Percentiles rank a stretch among this genome's conserved stretches.
phyloP scores from a whole-genome alignment of 345 rosid genomes.

The Citrus reticulata region DNA sequence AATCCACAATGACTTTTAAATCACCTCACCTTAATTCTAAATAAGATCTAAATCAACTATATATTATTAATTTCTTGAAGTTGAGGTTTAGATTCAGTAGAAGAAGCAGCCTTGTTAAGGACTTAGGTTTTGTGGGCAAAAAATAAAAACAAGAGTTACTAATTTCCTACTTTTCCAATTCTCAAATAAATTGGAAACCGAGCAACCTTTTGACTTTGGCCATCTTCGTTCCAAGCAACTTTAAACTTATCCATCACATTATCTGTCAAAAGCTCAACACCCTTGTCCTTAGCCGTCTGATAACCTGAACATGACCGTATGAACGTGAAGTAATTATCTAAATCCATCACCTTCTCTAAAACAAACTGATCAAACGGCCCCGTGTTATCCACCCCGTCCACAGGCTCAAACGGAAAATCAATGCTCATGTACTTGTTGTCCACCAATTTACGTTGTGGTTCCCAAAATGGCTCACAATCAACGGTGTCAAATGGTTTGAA shows the following conservation, averaged over 20 bases:
- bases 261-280: conserved; percentile 53
- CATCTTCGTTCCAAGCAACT: conserved; percentile 56
- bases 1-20: too few species aligned
- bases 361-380: conserved; percentile 54
- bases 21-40: too few species aligned
- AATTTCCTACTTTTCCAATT: conserved; percentile 58
- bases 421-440: conserved; percentile 48
- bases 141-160: too few species aligned
- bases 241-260: conserved; percentile 38
- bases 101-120: too few species aligned
- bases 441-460: conserved; percentile 45
- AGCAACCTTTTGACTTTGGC: conserved; percentile 35
- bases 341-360: conserved; percentile 49
- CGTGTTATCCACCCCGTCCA: conserved; percentile 38
- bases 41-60: too few species aligned
- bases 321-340: conserved; percentile 51
- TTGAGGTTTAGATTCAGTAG: too few species aligned
- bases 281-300: conserved; percentile 65
- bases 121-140: too few species aligned
- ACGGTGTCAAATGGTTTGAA: conserved; percentile 43
- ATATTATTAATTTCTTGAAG: too few species aligned
- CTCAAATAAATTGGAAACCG: conserved; percentile 56
- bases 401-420: conserved; percentile 69
- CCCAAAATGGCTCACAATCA: conserved; percentile 50
- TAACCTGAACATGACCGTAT: conserved; percentile 68